Evolutionary conservation across 1,139 yeast genomes (phyloP).

Genomic region (Candida gigantensis): DNA sequence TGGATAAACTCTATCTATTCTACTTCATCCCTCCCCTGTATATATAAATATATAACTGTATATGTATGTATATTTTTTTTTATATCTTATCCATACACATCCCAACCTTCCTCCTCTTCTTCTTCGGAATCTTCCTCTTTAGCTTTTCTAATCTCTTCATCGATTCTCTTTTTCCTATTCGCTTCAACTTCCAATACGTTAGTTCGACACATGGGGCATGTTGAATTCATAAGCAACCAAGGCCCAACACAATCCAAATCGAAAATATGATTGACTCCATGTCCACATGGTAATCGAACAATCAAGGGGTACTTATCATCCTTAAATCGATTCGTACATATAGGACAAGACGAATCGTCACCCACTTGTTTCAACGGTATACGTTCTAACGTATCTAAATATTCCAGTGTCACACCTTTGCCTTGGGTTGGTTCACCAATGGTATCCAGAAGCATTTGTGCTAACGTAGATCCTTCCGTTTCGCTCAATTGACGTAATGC

Average conservation of each 20-base stretch:
- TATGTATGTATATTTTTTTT: not conserved
- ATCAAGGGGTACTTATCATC: slow-evolving; percentile 80
- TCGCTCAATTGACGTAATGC: slow-evolving; percentile 34
- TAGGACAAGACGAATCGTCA: slow-evolving; percentile 73
- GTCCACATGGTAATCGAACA: slow-evolving; percentile 75
- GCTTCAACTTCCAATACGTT: slow-evolving; percentile 52
- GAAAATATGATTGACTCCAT: slow-evolving; percentile 58
- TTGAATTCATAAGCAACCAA: slow-evolving; percentile 77
- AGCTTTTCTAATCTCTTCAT: slow-evolving; percentile 36
- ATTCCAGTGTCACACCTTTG: slow-evolving; percentile 68
- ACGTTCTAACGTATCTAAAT: slow-evolving; percentile 74
- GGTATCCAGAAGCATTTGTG: slow-evolving; percentile 28
- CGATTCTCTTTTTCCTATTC: slow-evolving; percentile 45
- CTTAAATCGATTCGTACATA: slow-evolving; percentile 72
- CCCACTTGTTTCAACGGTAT: slow-evolving; percentile 52
- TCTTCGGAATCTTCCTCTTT: slow-evolving; percentile 69
- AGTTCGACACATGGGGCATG: slow-evolving; percentile 87
- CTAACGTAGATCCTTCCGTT: slow-evolving; percentile 35
- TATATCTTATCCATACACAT: slow-evolving; percentile 59
- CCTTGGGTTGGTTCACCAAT: slow-evolving; percentile 20
- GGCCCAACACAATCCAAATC: slow-evolving; percentile 91
- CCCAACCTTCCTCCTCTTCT: slow-evolving; percentile 71
- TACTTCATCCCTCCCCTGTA: slow-evolving; percentile 5
- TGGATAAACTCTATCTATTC: slow-evolving; percentile 5
- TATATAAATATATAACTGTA: slow-evolving; percentile 6